phyloP scores from a whole-genome alignment of 805 yeast species.

The Nakazawaea wyomingensis region DNA sequence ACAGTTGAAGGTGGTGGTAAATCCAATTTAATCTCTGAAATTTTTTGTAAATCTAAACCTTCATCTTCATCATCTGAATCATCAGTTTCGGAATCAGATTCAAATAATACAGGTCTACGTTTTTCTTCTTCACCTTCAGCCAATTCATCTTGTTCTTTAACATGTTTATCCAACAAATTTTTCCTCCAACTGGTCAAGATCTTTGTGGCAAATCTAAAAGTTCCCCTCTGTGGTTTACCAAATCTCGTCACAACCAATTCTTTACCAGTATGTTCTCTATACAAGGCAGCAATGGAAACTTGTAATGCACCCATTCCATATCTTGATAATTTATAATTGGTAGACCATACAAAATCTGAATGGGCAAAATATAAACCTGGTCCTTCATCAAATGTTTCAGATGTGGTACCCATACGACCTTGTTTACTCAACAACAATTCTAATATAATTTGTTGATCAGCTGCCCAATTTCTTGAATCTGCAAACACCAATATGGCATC shows the following conservation, averaged over 20 bases:
- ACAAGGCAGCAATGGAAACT: conserved; percentile 80
- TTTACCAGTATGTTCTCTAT: conserved; percentile 77
- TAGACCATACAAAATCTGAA: conserved; percentile 91
- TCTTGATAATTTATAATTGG: conserved; percentile 74
- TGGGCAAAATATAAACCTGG: conserved; percentile 86
- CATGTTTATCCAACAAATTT: conserved; percentile 69
- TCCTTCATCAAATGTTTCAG: conserved; percentile 67
- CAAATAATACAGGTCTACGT: conserved; percentile 22
- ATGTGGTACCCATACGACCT: conserved; percentile 82
- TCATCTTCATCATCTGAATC: conserved; percentile 31
- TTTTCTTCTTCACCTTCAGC: conserved; percentile 16
- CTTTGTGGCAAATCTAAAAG: conserved; percentile 78
- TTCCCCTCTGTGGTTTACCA: conserved; percentile 87
- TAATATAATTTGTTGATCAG: conserved; percentile 83
- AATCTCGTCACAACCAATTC: conserved; percentile 77
- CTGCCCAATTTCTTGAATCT: conserved; percentile 90
- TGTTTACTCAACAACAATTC: conserved; percentile 70
- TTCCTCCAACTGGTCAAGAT: conserved; percentile 74
- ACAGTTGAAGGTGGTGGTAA: conserved; percentile 83
- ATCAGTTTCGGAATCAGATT: conserved; percentile 27
- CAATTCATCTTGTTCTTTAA: conserved; percentile 38
- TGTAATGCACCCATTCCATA: conserved; percentile 96
- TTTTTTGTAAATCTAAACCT: conserved; percentile 40
- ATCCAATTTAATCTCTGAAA: conserved; percentile 41
- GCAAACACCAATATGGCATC: conserved; percentile 88